These are phyloP conservation scores for Eucalyptus leucophloia DNA, from an alignment of 345 rosid species.

Conservation along the genomic window DNA sequence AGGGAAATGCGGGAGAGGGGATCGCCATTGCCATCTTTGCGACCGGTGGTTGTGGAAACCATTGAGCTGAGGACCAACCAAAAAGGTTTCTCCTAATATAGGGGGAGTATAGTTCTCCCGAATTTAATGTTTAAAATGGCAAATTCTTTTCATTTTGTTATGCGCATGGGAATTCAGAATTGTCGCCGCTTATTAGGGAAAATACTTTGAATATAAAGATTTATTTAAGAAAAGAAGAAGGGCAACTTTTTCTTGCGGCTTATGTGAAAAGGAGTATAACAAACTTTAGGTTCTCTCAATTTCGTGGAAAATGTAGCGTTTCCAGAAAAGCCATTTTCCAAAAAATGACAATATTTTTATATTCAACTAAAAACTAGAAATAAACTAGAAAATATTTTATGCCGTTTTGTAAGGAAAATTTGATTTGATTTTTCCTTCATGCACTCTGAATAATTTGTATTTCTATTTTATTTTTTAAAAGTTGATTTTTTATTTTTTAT, in stretches of 20 bases:
- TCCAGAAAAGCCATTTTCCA: no score
- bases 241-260: background rate
- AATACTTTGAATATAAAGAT: background rate
- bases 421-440: no score
- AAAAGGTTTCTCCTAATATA: background rate
- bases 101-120: background rate
- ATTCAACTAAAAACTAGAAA: no score
- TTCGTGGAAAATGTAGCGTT: no score
- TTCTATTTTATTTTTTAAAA: no score
- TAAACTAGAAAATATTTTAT: no score
- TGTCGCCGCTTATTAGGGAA: background rate
- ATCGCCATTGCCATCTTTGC: background rate
- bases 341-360: no score
- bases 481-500: no score
- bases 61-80: background rate
- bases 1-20: background rate
- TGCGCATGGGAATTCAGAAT: background rate
- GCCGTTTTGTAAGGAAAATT: no score
- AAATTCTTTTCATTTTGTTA: background rate
- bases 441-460: no score
- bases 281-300: no score
- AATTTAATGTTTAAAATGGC: background rate
- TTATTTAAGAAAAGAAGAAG: background rate
- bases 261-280: no score
- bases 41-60: background rate